Evolutionary conservation across 805 yeast genomes (phyloP).

Genomic region (Zygotorulaspora sp.): DNA sequence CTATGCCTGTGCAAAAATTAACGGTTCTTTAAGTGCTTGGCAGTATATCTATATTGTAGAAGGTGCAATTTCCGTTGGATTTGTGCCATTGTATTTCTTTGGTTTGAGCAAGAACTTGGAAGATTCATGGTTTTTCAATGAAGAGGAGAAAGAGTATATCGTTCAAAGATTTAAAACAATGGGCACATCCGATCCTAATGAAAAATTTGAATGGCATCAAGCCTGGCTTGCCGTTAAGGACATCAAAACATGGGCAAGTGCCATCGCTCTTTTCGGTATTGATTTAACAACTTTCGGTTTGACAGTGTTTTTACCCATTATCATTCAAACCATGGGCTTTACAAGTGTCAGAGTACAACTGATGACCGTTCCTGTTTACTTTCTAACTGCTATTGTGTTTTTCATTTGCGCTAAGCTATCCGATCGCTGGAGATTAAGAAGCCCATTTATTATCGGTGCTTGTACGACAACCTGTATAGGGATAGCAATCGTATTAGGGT

Average conservation of each 20-base stretch:
- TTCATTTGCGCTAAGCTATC: slow-evolving; percentile 60
- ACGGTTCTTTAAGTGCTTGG: slow-evolving; percentile 45
- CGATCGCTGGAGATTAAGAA: slow-evolving; percentile 48
- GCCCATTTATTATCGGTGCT: slow-evolving; percentile 37
- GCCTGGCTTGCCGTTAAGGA: slow-evolving; percentile 33
- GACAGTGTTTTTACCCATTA: slow-evolving; percentile 42
- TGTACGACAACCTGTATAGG: slow-evolving; percentile 35
- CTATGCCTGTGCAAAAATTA: slow-evolving; percentile 42
- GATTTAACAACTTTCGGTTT: slow-evolving; percentile 40
- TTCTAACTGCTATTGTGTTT: slow-evolving; percentile 64
- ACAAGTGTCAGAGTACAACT: slow-evolving; percentile 71
- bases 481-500: slow-evolving; percentile 33
- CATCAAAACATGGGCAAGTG: slow-evolving; percentile 31
- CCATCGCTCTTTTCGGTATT: slow-evolving; percentile 38
- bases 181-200: slow-evolving; percentile 36
- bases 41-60: slow-evolving; percentile 49
- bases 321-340: slow-evolving; percentile 37
- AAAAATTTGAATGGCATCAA: slow-evolving; percentile 37
- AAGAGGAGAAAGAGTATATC: slow-evolving; percentile 39
- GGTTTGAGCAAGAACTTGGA: slow-evolving; percentile 41
- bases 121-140: slow-evolving; percentile 39
- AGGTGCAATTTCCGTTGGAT: slow-evolving; percentile 42
- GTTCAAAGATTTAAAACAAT: slow-evolving; percentile 35
- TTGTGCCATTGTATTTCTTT: slow-evolving; percentile 36
- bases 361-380: slow-evolving; percentile 84